Conservation (phyloP, 2,329 filamentous ascomycete genomes). For the Sarocladiaceae sp. region DNA sequence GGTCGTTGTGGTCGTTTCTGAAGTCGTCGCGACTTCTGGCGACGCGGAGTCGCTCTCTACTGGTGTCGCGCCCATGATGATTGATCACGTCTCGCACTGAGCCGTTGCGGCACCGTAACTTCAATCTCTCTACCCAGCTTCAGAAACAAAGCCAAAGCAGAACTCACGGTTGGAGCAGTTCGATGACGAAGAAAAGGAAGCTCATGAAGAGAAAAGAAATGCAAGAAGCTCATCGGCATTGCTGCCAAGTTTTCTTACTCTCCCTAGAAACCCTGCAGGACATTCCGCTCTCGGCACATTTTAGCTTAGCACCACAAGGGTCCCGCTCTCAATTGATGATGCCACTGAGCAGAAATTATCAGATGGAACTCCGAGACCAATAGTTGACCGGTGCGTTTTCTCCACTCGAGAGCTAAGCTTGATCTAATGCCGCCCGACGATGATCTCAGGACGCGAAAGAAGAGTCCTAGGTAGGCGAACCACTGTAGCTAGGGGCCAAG, state of each 20-base stretch:
- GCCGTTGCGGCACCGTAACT: neutral
- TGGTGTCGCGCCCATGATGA: neutral
- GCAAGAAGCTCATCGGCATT: neutral
- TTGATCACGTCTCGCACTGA: neutral
- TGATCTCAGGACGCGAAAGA: neutral
- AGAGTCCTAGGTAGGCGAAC: no score
- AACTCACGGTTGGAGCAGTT: no score
- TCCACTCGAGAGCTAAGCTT: no score
- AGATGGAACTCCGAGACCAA: no score
- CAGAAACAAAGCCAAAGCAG: neutral
- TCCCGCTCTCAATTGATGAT: neutral
- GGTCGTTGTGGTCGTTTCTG: neutral
- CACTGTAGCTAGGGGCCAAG: no score
- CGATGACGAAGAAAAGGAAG: neutral
- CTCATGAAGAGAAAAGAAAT: neutral
- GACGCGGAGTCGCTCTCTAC: neutral
- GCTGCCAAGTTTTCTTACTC: neutral
- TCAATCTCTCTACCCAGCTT: neutral
- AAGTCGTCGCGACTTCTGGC: neutral
- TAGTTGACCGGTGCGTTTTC: no score
- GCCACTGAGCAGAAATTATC: neutral
- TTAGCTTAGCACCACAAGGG: neutral
- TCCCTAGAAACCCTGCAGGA: neutral
- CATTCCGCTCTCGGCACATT: neutral
- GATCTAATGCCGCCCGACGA: neutral